phyloP scores from a whole-genome alignment of 768 basidiomycete genomes.

The Termitomyces sp. region DNA sequence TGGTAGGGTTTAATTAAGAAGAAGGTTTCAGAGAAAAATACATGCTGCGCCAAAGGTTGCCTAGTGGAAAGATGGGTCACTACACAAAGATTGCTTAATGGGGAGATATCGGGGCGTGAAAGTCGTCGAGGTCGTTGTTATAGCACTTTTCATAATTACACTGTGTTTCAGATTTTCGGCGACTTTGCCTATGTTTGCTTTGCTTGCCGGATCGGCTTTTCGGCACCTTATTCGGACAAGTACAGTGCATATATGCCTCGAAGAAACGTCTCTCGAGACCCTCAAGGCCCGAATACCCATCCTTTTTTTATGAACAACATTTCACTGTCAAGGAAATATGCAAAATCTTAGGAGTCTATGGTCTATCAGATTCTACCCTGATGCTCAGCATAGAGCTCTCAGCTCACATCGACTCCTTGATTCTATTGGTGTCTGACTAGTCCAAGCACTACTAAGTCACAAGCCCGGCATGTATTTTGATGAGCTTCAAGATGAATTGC shows the following conservation, averaged over 20 bases:
- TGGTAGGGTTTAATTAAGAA: background rate
- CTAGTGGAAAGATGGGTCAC: background rate
- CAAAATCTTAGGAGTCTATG: slow-evolving; percentile 12
- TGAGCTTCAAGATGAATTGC: background rate
- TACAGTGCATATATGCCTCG: background rate
- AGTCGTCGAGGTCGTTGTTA: background rate
- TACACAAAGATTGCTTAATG: background rate
- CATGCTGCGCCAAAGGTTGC: background rate
- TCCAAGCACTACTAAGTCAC: background rate
- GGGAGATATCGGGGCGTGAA: background rate
- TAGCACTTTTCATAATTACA: background rate
- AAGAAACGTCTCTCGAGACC: background rate
- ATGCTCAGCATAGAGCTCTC: background rate
- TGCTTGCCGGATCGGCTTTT: background rate
- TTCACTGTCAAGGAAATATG: slow-evolving; percentile 17
- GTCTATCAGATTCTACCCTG: background rate
- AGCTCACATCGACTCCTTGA: background rate
- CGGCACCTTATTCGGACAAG: background rate
- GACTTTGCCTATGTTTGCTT: background rate
- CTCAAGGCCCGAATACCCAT: slow-evolving; percentile 17
- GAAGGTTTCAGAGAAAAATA: background rate
- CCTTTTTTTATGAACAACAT: slow-evolving; percentile 7
- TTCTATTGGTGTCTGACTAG: background rate
- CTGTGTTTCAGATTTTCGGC: background rate
- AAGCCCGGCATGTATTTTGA: background rate